Conservation (phyloP, 202 grass and related monocot species). For the Brachypodium distachyon region DNA sequence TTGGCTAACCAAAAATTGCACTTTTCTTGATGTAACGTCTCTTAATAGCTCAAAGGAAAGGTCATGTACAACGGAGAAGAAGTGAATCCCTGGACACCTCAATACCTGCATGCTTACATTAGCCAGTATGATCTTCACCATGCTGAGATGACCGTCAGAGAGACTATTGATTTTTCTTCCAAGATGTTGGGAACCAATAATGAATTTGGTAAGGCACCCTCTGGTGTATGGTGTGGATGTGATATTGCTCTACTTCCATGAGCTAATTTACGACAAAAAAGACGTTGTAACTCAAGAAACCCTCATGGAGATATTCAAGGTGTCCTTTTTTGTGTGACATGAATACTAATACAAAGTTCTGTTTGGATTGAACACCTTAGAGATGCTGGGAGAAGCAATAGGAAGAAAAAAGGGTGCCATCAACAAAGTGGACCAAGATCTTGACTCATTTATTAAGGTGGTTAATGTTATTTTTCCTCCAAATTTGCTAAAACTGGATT, state of each 20-base stretch:
- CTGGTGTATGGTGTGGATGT: background rate
- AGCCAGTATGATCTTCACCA: slow-evolving; percentile 93
- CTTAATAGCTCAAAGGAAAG: slow-evolving; percentile 59
- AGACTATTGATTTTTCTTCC: slow-evolving; percentile 81
- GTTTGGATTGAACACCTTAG: slow-evolving; percentile 37
- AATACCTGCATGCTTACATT: slow-evolving; percentile 71
- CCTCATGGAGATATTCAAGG: background rate
- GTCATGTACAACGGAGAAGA: slow-evolving; percentile 75
- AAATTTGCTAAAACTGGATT: background rate
- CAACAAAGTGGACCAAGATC: slow-evolving; percentile 74
- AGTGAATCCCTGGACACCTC: slow-evolving; percentile 50
- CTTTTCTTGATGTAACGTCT: background rate
- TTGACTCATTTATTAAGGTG: slow-evolving; percentile 78
- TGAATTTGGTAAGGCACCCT: slow-evolving; percentile 54
- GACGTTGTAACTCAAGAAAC: slow-evolving; percentile 7
- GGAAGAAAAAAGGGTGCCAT: slow-evolving; percentile 55
- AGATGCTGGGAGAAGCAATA: slow-evolving; percentile 78
- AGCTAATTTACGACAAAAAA: background rate
- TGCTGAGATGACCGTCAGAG: slow-evolving; percentile 92
- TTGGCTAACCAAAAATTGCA: background rate
- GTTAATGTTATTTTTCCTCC: background rate
- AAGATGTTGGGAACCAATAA: slow-evolving; percentile 71
- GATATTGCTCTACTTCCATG: background rate
- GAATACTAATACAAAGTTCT: slow-evolving; percentile 12
- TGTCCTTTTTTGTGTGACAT: background rate